Base-by-base conservation (phyloP, 2,329 filamentous ascomycete species). In the Leptographium galeiforme region DNA sequence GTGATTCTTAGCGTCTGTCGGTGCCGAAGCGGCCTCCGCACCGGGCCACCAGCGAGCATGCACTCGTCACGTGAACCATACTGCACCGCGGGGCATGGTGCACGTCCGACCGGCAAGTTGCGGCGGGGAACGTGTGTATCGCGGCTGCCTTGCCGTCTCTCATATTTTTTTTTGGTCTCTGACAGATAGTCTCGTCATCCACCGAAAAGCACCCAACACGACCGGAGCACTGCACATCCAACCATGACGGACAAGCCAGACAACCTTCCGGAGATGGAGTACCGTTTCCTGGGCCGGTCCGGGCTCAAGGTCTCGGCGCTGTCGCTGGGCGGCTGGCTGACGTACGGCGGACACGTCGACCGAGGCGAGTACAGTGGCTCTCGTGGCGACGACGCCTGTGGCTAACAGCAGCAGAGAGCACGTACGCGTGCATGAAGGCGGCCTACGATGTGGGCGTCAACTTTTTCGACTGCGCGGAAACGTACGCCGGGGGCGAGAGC, bases 391-490 rank as follows among this genome's bases (percentile, higher is more conserved):
- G 1, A n/a, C 13, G 10, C 5, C 14, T 48, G 7, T 12, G 38
- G 16, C 38, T 33, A 13, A 30, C 4, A 10, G 13, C 34, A 14
- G 19, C 53, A 76, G 79, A 83, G 53, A 75, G 74, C 56, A 75
- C 80, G 0, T 80, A 77, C 61, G 72, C 73, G 48, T 81, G 78
- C 62, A 77, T 82, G 76, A 79, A 81, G 67, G 73, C 76, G 46
- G 80, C 80, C 2, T 82, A 78, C 57, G 77, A 82, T 54, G 64
- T 70, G 44, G 80, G 79, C 4, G 70, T 83, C 64, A 83, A 83
- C 67, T 82, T 81, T 63, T 83, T 83, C 59, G 80, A 83, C 61
- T 77, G 72, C n/a, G 79, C 79, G 13, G 79, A 83, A 63, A 72
- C 64, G 33, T 77, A 77, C 58, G 69, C 73, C 10, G 65, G 64